Conservation (phyloP, 306 rosid genomes). For the Bauhinia variegata region DNA sequence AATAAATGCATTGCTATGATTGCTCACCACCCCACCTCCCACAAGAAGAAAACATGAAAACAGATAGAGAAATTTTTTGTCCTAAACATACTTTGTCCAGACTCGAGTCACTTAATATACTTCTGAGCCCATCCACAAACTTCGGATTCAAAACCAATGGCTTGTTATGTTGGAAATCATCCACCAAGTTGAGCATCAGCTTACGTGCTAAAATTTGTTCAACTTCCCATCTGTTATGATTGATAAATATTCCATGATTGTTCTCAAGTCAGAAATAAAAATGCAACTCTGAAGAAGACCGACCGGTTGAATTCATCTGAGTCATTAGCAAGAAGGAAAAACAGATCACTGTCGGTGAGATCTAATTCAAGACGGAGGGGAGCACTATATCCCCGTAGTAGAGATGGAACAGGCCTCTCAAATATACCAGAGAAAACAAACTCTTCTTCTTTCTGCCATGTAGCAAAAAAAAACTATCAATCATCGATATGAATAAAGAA, state of each 20-base stretch:
- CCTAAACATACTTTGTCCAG: conserved; percentile 75
- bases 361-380: conserved; percentile 92
- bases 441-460: conserved; percentile 85
- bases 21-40: neutral
- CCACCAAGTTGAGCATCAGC: conserved; percentile 83
- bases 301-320: conserved; percentile 95
- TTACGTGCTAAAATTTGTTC: conserved; percentile 90
- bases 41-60: neutral
- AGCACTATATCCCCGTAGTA: conserved; percentile 89
- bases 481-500: conserved; percentile 5
- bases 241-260: neutral
- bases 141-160: conserved; percentile 72
- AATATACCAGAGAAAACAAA: conserved; percentile 72
- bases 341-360: conserved; percentile 73
- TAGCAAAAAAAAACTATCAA: conserved; percentile 26
- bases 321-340: conserved; percentile 91
- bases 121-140: conserved; percentile 75
- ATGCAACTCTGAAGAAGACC: conserved; percentile 44
- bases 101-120: conserved; percentile 70
- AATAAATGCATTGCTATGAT: conserved; percentile 26
- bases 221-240: conserved; percentile 72
- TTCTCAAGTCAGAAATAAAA: conserved; percentile 17
- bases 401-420: conserved; percentile 91
- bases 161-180: conserved; percentile 79
- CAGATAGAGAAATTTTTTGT: neutral